Evolutionary conservation across 306 rosid species (phyloP).

Genomic region (Urtica urens): DNA sequence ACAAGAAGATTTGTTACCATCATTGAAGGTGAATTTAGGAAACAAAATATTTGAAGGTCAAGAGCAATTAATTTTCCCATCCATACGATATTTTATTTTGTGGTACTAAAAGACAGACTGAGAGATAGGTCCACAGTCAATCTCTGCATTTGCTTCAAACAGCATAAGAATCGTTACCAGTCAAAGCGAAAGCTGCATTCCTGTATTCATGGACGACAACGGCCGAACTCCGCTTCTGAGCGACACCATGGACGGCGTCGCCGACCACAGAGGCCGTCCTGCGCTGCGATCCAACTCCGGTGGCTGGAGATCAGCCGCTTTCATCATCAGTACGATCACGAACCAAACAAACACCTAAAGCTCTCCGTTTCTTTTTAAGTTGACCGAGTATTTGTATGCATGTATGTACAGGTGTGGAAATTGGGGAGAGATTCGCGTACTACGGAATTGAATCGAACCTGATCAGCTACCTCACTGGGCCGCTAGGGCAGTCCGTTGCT

Average conservation of each 20-base stretch:
- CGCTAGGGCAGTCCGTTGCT: constrained; percentile 38
- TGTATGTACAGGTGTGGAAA: constrained; percentile 26
- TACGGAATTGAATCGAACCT: constrained; percentile 37
- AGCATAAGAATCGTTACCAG: too few relatives aligned
- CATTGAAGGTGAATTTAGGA: too few relatives aligned
- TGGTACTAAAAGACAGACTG: too few relatives aligned
- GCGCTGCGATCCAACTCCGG: constrained; percentile 7
- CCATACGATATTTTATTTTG: too few relatives aligned
- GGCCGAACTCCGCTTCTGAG: not conserved
- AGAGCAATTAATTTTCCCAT: too few relatives aligned
- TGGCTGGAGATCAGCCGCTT: constrained; percentile 15
- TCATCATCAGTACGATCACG: constrained; percentile 1
- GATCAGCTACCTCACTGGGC: constrained; percentile 37
- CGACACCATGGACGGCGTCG: constrained; percentile 11
- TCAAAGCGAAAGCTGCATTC: too few relatives aligned
- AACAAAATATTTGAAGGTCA: too few relatives aligned
- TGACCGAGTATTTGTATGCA: not conserved
- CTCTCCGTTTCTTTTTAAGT: not conserved
- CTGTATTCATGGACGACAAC: not conserved
- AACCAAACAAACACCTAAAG: not conserved
- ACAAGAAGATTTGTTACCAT: too few relatives aligned
- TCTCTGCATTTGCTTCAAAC: too few relatives aligned
- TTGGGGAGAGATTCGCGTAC: constrained; percentile 45
- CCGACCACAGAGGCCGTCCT: constrained; percentile 10
- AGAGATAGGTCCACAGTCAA: too few relatives aligned